Conservation (phyloP, 2,329 filamentous ascomycete species). For the Monosporascus sp. region DNA sequence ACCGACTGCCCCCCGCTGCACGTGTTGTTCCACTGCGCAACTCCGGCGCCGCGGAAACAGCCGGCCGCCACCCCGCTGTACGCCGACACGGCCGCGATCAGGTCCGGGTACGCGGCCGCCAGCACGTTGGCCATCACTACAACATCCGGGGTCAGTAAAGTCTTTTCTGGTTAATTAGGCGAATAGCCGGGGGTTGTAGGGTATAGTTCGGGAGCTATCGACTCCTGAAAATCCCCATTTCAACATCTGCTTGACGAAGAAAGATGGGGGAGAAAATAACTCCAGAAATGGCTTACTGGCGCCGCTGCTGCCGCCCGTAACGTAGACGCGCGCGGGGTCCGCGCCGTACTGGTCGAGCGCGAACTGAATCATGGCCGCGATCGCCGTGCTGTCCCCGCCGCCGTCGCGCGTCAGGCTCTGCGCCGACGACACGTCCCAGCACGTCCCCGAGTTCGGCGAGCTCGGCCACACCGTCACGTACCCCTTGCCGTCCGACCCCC, state of each 20-base stretch:
- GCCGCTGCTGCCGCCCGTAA: conserved; percentile 30
- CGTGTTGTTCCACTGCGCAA: conserved; percentile 44
- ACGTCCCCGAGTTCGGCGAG: conserved; percentile 41
- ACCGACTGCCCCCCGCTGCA: conserved; percentile 41
- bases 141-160: too few species aligned
- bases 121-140: conserved; percentile 34
- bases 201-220: too few species aligned
- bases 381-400: conserved; percentile 30
- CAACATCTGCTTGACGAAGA: too few species aligned
- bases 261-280: too few species aligned
- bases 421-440: conserved; percentile 53
- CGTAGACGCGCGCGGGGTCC: conserved; percentile 26
- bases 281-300: conserved; percentile 10
- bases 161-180: too few species aligned
- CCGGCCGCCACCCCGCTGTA: conserved; percentile 37
- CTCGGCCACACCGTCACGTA: conserved; percentile 45
- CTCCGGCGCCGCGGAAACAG: conserved; percentile 34
- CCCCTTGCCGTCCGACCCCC: conserved; percentile 28
- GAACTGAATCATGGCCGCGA: conserved; percentile 32
- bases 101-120: conserved; percentile 36
- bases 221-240: too few species aligned
- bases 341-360: conserved; percentile 25
- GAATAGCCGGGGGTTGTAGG: too few species aligned
- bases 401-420: conserved; percentile 28
- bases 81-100: conserved; percentile 32